Conservation (phyloP, 164 flowering plant species). For the Malania oleifera region DNA sequence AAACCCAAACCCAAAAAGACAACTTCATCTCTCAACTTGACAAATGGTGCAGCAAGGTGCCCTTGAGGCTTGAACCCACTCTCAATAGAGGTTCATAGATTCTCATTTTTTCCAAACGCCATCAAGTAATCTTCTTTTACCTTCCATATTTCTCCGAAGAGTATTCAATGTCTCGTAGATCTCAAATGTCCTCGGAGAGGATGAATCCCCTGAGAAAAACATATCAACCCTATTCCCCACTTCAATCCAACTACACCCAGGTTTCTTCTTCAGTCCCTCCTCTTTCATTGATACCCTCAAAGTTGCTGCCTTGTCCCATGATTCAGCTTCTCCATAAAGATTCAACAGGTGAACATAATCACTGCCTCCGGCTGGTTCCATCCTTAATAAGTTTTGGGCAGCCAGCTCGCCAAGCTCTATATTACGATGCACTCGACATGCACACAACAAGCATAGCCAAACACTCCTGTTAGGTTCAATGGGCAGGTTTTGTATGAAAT, state of each 20-base stretch:
- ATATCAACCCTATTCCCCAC: slow-evolving; percentile 27
- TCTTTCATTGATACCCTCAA: slow-evolving; percentile 40
- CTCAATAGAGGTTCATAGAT: too few species aligned
- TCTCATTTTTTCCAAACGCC: too few species aligned
- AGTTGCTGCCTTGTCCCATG: slow-evolving; percentile 39
- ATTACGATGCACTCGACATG: slow-evolving; percentile 34
- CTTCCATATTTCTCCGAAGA: slow-evolving; percentile 36
- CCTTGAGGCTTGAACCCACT: background rate
- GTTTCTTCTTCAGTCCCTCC: slow-evolving; percentile 44
- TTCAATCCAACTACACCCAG: slow-evolving; percentile 73
- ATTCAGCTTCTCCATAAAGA: slow-evolving; percentile 45
- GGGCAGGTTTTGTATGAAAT: slow-evolving; percentile 42
- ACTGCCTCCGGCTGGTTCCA: slow-evolving; percentile 40
- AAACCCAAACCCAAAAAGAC: too few species aligned
- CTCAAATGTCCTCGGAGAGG: slow-evolving; percentile 29
- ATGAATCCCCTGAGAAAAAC: slow-evolving; percentile 48
- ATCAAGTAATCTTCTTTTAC: slow-evolving; percentile 9
- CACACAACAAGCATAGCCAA: slow-evolving; percentile 45
- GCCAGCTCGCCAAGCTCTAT: slow-evolving; percentile 52
- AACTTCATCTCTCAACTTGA: background rate
- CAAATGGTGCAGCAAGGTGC: background rate
- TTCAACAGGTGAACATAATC: slow-evolving; percentile 39
- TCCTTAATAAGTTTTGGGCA: slow-evolving; percentile 25
- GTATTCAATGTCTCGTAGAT: slow-evolving; percentile 27
- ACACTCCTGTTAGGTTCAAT: slow-evolving; percentile 42